Evolutionary conservation across 805 yeast genomes (phyloP), one percentile per base, ranked within the genome.

Genomic region (Clavispora asparagi): DNA sequence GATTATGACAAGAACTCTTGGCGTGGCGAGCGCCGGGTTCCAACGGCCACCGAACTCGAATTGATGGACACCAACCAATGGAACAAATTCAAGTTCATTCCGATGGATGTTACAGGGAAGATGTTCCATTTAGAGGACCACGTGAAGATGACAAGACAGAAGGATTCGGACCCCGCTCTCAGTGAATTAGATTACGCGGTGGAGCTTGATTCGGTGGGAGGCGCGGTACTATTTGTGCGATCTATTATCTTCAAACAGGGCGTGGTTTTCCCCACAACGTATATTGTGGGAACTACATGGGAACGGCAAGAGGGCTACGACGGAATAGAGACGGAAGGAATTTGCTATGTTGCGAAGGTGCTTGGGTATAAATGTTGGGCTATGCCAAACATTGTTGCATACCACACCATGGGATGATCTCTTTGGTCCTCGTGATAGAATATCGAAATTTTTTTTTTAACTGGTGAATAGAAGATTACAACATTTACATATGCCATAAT

Each of bases 301-400:
- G 63, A 59, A 1, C 53, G 77, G 43, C 43, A 49, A 1, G 81
- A 75, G 55, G 81, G 81, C 1, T 77, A 67, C 47, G 81, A 77
- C 56, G 81, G 81, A 4, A 73, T 76, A 31, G 81, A 77, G 54
- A 76, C 81, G 4, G 81, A 77, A 57, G 81, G 82, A 1, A 42
- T 77, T 12, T 77, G 82, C 46, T 77, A 74, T 48, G 59, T 67
- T 41, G 80, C 80, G 1, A 68, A 62, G 47, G 54, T 63, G 0
- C 58, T 74, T 33, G 79, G 78, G 1, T 77, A 72, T 51, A 47
- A 57, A 17, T 77, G 82, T 55, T 73, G 73, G 71, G 81, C 74
- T 2, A 64, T 72, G 68, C 81, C 81, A 7, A 73, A 75, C 48
- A 40, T 71, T 38, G 63, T 72, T 5, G 79, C 74, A 0, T 59